Evolutionary conservation across 345 rosid genomes (phyloP).

Genomic region (Tarenaya hassleriana): DNA sequence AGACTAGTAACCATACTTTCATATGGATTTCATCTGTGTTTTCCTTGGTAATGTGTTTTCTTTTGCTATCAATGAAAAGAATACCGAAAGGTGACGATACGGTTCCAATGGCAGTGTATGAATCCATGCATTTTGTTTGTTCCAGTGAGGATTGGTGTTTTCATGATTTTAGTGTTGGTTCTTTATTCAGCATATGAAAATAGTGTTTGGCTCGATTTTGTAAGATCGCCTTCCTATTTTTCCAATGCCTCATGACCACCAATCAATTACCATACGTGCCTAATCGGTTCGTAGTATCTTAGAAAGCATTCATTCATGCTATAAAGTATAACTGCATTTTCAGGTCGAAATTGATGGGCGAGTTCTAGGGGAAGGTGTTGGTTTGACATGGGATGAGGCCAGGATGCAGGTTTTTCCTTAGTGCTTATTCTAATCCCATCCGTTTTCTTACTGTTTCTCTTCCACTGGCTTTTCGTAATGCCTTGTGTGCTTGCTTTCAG

Average conservation of each 20-base stretch:
- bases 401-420: conserved; percentile 53
- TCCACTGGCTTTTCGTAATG: not conserved
- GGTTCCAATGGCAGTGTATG: too few species aligned
- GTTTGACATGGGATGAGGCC: conserved; percentile 94
- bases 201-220: too few species aligned
- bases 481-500: conserved; percentile 29
- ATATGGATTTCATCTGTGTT: too few species aligned
- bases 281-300: conserved; percentile 13
- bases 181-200: too few species aligned
- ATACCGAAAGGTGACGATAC: too few species aligned
- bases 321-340: conserved; percentile 14
- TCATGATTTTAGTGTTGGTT: too few species aligned
- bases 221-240: too few species aligned
- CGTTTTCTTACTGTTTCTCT: not conserved
- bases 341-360: conserved; percentile 96
- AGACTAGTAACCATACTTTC: too few species aligned
- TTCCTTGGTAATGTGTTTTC: too few species aligned
- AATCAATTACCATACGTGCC: conserved; percentile 6
- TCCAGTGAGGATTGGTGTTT: too few species aligned
- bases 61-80: too few species aligned
- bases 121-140: too few species aligned
- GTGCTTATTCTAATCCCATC: conserved; percentile 1
- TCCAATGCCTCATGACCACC: not conserved
- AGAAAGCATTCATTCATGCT: conserved; percentile 6
- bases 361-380: conserved; percentile 76